Base-by-base conservation (phyloP, 2,329 filamentous ascomycete genomes). In the Curvularia lunata region DNA sequence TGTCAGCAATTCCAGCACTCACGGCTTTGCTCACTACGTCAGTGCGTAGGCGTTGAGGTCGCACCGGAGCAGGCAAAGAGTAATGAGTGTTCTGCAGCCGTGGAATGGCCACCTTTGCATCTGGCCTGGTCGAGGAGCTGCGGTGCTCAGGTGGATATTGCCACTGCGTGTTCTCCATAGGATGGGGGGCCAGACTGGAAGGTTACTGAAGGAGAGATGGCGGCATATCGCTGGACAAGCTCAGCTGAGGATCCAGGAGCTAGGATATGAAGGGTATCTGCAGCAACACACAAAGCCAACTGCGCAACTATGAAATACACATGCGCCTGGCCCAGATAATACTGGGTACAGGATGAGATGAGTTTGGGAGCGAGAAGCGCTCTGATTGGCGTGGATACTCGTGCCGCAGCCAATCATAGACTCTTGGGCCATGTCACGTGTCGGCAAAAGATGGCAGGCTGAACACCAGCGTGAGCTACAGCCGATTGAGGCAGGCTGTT, bases 1-100 rank as follows among this genome's bases (percentile, higher is more conserved):
- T 28, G 41, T 38, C n/a, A 21, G 12, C 1, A 40, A 8, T 16
- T 16, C 8, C 13, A 21, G 16, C 5, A 59, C 64, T 52, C 32
- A 62, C 64, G 27, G 64, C 62, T 42, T 63, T 66, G 45, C 52
- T 63, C 45, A 65, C 56, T 6, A 56, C 56, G 28, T 62, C 58
- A 23, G 28, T 45, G 9, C 54, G 50, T 8, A 48, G 41, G 7
- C 58, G 54, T 12, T 52, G 49, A n/a, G 49, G 27, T 32, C 45
- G 50, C 30, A 34, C 41, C 12, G 49, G 8, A 7, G 45, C 23
- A 6, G 54, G 28, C 41, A 52, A 19, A 16, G 50, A 34, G 16
- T 58, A 58, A 2, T 41, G 47, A 9, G 21, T 37, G 25, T 55
- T 50, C 4, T 41, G 43, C 13, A 60, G 42, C 32, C 57, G 48